Conservation (phyloP, 306 rosid genomes). For the Cucumis sativus region Cucumber_9930_V3 NC_026656.2:20562001-20562500, state of each 20-base stretch:
- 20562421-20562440: background rate
- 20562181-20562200: slow-evolving; percentile 96
- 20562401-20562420: background rate
- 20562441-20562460: background rate
- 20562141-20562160: background rate
- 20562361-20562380: background rate
- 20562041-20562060: background rate
- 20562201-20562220: slow-evolving; percentile 94
- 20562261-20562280: background rate
- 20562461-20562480: background rate
- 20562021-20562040: background rate
- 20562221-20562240: slow-evolving; percentile 98
- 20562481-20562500: background rate
- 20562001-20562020: too few relatives aligned
- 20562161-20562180: slow-evolving; percentile 96
- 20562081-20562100: background rate
- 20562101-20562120: too few relatives aligned
- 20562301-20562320: background rate
- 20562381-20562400: background rate
- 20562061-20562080: background rate
- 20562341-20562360: background rate
- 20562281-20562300: background rate
- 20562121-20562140: too few relatives aligned
- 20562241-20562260: slow-evolving; percentile 14
- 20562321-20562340: background rate